Base-by-base conservation (phyloP, 2,329 filamentous ascomycete genomes). In the Didymella keratinophila region DNA sequence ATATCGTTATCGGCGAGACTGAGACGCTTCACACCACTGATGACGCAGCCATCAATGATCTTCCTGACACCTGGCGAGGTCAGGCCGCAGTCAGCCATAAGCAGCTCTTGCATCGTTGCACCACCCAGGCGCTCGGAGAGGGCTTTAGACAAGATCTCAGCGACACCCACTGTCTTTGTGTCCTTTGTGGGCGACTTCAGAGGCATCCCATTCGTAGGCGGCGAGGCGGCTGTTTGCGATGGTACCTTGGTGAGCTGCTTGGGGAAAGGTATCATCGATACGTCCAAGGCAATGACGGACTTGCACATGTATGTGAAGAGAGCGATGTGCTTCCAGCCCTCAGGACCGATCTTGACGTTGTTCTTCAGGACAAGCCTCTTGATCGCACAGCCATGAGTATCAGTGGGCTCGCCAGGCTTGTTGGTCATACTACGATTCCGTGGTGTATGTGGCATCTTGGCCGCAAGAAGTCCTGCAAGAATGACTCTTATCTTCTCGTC, bases 281-380 rank as follows among this genome's bases (percentile, higher is more conserved):
- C 76, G 74, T 99, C 95, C 23, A 98, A 85, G 6, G 86, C 89
- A 75, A 93, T 93, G 55, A 99, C 82, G 1, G 93, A 93, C 61
- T 88, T 89, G 68, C 92, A 97, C 81, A 97, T 89, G 77, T 97
- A 92, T 51, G 97, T 83, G 73, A 98, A 99, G 7, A 97, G 81
- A 39, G 89, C 90, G 56, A 98, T 88, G 72, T 98, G 88, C 69
- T 89, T 93, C 95, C 95, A 99, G 16, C 94, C 95, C 63, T 96
- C 90, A 0, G 84, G 82, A 0, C 92, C 90, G 59, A 98, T 89
- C 70, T 93, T 94, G 1, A 83, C 78, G 73, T 98, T 98, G 78
- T 96, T 92, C 78, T 96, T 97, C 41, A 99, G 78, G 1, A 92
- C 90, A 7, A 99, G 79, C 61, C 92, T 90, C 78, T 97, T 93